Conservation (phyloP, 371 early-diverging fungal species). For the Mortierella sp. region DNA sequence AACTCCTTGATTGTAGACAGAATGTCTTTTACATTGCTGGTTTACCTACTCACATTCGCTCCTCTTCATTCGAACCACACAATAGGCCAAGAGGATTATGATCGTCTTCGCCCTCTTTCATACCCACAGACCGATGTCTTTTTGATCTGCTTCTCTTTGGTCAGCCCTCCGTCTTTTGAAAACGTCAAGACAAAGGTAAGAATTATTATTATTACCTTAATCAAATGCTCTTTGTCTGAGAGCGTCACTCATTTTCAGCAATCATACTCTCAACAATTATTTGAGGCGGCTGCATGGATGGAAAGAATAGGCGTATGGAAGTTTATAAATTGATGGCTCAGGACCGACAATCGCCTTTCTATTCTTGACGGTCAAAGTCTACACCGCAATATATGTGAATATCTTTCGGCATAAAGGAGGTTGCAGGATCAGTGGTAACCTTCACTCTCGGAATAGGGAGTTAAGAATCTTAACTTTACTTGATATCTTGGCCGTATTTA, state of each 20-base stretch:
- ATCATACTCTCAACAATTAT: not conserved
- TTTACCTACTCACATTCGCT: not conserved
- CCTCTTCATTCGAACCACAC: not conserved
- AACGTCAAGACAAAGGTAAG: slow-evolving; percentile 88
- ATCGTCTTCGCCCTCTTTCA: slow-evolving; percentile 93
- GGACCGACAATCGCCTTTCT: not conserved
- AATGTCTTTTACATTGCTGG: not conserved
- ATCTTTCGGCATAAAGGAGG: too few relatives aligned
- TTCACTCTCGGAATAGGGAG: too few relatives aligned
- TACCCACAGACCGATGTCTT: slow-evolving; percentile 97
- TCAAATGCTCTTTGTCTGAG: slow-evolving; percentile 6
- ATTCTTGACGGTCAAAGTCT: not conserved
- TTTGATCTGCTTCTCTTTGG: slow-evolving; percentile 90
- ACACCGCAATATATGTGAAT: too few relatives aligned
- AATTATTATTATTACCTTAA: not conserved
- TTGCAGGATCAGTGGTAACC: too few relatives aligned
- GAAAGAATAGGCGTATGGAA: not conserved
- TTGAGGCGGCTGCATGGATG: not conserved
- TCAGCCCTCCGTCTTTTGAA: slow-evolving; percentile 92
- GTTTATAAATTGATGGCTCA: not conserved
- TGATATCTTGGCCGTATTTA: not conserved
- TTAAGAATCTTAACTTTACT: not conserved
- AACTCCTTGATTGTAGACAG: not conserved
- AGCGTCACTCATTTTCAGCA: not conserved
- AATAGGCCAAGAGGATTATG: slow-evolving; percentile 95